phyloP scores from a whole-genome alignment of 2,329 filamentous ascomycete genomes.

The Nigrospora oryzae region DNA sequence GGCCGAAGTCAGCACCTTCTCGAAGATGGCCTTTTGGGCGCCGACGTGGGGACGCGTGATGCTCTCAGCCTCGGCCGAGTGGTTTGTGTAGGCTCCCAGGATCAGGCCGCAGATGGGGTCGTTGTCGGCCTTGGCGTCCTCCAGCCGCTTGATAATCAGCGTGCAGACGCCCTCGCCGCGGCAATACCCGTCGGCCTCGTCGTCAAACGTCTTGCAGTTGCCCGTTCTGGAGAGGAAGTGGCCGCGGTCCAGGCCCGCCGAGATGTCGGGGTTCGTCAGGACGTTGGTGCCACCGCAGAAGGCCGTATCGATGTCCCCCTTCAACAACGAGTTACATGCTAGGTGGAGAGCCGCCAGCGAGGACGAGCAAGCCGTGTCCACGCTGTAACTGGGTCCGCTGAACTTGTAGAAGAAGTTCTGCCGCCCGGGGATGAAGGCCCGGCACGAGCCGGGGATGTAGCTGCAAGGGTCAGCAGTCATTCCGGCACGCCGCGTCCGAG shows the following conservation, averaged over 20 bases:
- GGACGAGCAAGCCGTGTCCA: conserved; percentile 72
- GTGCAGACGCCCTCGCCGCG: conserved; percentile 14
- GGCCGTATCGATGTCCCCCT: conserved; percentile 56
- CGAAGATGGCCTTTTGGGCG: conserved; percentile 53
- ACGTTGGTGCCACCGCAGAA: conserved; percentile 59
- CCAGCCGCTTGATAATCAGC: conserved; percentile 13
- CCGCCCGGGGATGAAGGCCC: conserved; percentile 40
- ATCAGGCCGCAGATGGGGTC: conserved; percentile 18
- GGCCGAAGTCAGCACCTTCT: conserved; percentile 46
- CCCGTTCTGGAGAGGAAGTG: conserved; percentile 49
- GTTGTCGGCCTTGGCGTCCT: conserved; percentile 9
- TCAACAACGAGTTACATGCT: conserved; percentile 43
- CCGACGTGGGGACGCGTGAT: conserved; percentile 64
- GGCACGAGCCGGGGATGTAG: conserved; percentile 34
- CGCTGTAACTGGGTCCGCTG: conserved; percentile 60
- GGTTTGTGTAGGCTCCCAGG: conserved; percentile 56
- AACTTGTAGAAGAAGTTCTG: conserved; percentile 76
- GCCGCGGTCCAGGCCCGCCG: conserved; percentile 53
- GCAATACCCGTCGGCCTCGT: conserved; percentile 49
- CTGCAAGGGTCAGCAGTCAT: no score
- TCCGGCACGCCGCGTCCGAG: no score
- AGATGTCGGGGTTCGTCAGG: conserved; percentile 58
- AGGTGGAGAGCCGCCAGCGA: conserved; percentile 64
- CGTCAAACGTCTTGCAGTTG: conserved; percentile 50
- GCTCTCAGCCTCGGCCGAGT: conserved; percentile 60